phyloP scores from a whole-genome alignment of 2,329 filamentous ascomycete species.

The Fusarium devonianum region DNA sequence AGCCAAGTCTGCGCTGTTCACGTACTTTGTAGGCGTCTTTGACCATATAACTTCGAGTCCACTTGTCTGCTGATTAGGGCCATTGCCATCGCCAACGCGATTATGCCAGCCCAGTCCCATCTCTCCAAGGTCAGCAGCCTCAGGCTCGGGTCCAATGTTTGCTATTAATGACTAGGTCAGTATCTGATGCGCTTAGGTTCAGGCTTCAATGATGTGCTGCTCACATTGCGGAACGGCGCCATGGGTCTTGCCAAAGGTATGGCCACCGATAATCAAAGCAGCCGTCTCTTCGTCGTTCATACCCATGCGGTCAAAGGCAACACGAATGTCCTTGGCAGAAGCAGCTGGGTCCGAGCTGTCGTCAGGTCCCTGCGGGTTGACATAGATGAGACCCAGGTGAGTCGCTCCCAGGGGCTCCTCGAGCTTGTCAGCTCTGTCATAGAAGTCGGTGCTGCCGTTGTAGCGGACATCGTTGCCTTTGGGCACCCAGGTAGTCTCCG shows the following conservation, averaged over 20 bases:
- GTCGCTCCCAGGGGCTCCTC: slow-evolving; percentile 72
- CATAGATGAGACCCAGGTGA: slow-evolving; percentile 79
- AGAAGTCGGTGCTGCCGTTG: slow-evolving; percentile 59
- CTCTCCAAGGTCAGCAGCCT: slow-evolving; percentile 67
- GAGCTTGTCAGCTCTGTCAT: slow-evolving; percentile 63
- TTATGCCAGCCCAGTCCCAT: slow-evolving; percentile 79
- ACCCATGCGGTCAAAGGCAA: slow-evolving; percentile 79
- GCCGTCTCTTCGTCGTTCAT: slow-evolving; percentile 87
- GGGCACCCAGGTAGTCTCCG: slow-evolving; percentile 72
- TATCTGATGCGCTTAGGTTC: not conserved
- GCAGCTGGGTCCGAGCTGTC: slow-evolving; percentile 73
- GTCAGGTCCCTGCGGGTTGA: slow-evolving; percentile 81
- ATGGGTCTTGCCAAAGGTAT: slow-evolving; percentile 83
- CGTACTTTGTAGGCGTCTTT: slow-evolving; percentile 69
- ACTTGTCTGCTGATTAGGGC: slow-evolving; percentile 75
- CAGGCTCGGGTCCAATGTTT: slow-evolving; percentile 72
- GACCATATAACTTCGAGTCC: slow-evolving; percentile 85
- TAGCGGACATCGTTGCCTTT: slow-evolving; percentile 75
- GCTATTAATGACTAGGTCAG: slow-evolving; percentile 11
- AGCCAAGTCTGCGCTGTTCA: too few relatives aligned
- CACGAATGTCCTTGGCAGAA: slow-evolving; percentile 74
- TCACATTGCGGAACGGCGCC: slow-evolving; percentile 68
- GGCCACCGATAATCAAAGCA: slow-evolving; percentile 79
- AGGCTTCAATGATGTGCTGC: not conserved
- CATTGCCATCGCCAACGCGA: slow-evolving; percentile 69